Conservation (phyloP, 805 yeast genomes). For the Cyberlindnera americana region DNA sequence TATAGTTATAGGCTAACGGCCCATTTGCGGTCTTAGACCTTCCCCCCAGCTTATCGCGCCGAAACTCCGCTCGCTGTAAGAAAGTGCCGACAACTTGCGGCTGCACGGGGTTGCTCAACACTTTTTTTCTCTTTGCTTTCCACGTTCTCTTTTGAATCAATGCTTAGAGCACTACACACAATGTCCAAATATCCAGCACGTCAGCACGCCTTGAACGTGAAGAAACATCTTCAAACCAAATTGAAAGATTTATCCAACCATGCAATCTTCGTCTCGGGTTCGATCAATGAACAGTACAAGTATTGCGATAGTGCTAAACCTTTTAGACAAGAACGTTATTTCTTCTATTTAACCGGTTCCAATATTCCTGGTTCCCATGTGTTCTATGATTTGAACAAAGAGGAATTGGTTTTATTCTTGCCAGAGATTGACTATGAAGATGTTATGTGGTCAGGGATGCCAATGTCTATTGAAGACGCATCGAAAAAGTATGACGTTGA, state of each 20-base stretch:
- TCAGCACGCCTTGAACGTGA: constrained; percentile 60
- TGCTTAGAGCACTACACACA: constrained; percentile 12
- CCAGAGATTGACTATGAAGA: constrained; percentile 86
- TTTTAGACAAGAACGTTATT: constrained; percentile 87
- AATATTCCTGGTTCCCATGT: constrained; percentile 75
- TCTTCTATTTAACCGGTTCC: constrained; percentile 81
- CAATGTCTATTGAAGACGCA: constrained; percentile 67
- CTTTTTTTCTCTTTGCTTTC: no score
- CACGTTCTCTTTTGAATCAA: not conserved
- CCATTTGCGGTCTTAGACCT: no score
- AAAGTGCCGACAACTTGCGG: not conserved
- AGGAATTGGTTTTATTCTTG: constrained; percentile 65
- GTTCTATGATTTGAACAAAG: constrained; percentile 49
- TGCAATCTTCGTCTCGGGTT: constrained; percentile 61
- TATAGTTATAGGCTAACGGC: no score
- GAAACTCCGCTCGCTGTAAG: not conserved
- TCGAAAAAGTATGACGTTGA: constrained; percentile 70
- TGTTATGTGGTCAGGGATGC: constrained; percentile 95
- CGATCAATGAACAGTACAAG: constrained; percentile 52
- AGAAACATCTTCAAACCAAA: constrained; percentile 33
- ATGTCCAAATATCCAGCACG: constrained; percentile 75
- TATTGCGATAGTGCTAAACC: constrained; percentile 78
- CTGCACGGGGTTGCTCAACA: not conserved
- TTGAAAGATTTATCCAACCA: constrained; percentile 26
- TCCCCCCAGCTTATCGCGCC: no score